Evolutionary conservation across 2,329 filamentous ascomycete species (phyloP).

Genomic region (Colletotrichum shisoi): DNA sequence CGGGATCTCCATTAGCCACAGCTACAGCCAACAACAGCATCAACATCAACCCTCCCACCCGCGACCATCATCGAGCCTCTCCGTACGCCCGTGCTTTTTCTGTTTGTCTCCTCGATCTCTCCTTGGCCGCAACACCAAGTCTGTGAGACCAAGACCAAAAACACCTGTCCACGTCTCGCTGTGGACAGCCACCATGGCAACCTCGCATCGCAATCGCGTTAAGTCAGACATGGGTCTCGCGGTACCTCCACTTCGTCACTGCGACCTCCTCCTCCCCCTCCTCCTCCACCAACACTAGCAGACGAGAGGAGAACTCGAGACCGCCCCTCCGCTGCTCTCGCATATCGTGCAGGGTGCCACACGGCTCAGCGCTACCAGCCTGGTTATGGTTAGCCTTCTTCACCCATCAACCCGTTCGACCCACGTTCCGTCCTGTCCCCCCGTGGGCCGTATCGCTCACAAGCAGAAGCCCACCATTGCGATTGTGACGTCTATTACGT

Average conservation of each 20-base stretch:
- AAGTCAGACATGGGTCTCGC: neutral
- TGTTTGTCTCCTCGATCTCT: neutral
- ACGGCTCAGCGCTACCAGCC: conserved; percentile 3
- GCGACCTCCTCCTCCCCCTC: neutral
- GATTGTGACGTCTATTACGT: conserved; percentile 29
- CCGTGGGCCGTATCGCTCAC: conserved; percentile 14
- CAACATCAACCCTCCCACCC: neutral
- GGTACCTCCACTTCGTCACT: neutral
- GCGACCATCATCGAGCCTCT: neutral
- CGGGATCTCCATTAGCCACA: conserved; percentile 15
- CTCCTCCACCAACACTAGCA: conserved; percentile 1
- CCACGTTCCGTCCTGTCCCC: conserved; percentile 6
- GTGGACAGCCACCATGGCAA: neutral
- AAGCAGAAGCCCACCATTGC: conserved; percentile 30
- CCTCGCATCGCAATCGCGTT: neutral
- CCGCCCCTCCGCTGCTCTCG: conserved; percentile 5
- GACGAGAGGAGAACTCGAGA: neutral
- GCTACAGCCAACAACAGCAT: conserved; percentile 17
- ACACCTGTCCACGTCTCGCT: neutral
- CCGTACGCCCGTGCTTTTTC: neutral
- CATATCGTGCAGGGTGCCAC: conserved; percentile 4
- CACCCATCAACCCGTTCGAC: conserved; percentile 2
- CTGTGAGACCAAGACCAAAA: neutral
- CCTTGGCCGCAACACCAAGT: neutral
- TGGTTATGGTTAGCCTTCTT: conserved; percentile 12